Evolutionary conservation across 2,329 filamentous ascomycete genomes (phyloP).

Genomic region (Plenodomus biglobosus): DNA sequence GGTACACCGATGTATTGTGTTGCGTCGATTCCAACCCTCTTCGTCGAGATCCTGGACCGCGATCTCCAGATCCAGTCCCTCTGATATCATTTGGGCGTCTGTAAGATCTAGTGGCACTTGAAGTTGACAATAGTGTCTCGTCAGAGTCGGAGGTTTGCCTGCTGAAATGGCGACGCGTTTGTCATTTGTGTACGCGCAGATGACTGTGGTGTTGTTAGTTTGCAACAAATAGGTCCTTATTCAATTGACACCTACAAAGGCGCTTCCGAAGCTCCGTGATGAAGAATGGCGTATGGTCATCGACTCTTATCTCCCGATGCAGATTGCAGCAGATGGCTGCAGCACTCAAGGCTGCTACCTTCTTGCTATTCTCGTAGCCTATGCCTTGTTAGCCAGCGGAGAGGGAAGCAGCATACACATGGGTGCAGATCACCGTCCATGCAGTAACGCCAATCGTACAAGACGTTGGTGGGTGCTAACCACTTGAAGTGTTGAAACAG

Average conservation of each 20-base stretch:
- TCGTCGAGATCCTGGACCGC: constrained; percentile 44
- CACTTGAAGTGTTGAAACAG: not conserved
- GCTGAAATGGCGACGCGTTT: constrained; percentile 56
- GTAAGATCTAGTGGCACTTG: constrained; percentile 58
- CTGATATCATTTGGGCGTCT: constrained; percentile 53
- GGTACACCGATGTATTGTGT: constrained; percentile 49
- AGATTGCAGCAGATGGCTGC: constrained; percentile 43
- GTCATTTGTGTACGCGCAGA: constrained; percentile 46
- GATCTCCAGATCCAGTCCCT: constrained; percentile 45
- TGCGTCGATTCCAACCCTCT: constrained; percentile 56
- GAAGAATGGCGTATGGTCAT: constrained; percentile 41
- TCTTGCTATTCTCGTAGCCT: constrained; percentile 38
- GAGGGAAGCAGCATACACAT: no score
- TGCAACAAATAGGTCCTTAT: no score
- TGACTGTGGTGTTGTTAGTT: constrained; percentile 7
- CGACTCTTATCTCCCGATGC: constrained; percentile 38
- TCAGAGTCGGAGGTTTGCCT: constrained; percentile 57
- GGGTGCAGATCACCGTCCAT: no score
- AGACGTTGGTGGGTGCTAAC: not conserved
- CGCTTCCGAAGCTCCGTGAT: constrained; percentile 40
- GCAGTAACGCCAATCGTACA: no score
- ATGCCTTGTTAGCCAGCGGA: not conserved
- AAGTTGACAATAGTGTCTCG: constrained; percentile 56
- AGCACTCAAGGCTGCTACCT: constrained; percentile 32
- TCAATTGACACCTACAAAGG: constrained; percentile 9